Evolutionary conservation across 2,329 filamentous ascomycete species (phyloP), one percentile per base, ranked within the genome.

Genomic region (Ascochyta lentis): DNA sequence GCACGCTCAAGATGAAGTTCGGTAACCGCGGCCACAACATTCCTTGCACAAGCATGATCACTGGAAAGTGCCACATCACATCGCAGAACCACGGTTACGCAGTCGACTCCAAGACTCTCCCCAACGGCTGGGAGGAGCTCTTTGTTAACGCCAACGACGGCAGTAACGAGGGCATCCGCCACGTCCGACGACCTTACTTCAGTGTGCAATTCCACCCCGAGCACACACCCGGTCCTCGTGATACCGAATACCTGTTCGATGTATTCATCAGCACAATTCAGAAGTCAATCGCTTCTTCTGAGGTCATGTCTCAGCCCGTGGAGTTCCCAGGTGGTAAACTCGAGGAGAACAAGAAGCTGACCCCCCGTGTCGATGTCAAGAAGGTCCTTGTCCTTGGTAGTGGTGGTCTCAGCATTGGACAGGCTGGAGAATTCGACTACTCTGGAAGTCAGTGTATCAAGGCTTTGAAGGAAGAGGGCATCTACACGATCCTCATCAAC

Each of bases 131-230:
- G 95, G 86, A 89, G 67, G 95, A 98, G 79, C 85, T 98, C 9
- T 99, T 98, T 66, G 90, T 98, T 71, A 99, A 99, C 72, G 94
- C 95, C 77, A 99, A 99, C 76, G 95, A 99, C 68, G 91, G 91
- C 67, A 97, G 91, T 79, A 99, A 99, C 77, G 95, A 99, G 81
- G 95, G 95, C 79, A 97, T 99, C 72, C 89, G 93, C 77, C 92
- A 98, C 76, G 80, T 85, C 44, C 85, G 81, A 75, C 90, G 88
- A 71, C 95, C 95, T 47, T 96, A 94, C 80, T 99, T 99, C 83
- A 97, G 92, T 82, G 95, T 98, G n/a, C 95, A 99, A 75, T 99
- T 99, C 80, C 95, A 99, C 73, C 95, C 95, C 0, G 95, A 99
- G 78, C 96, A 93, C 81, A 96, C 92, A 1, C 95, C 95, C 3